These are phyloP conservation scores for Jimgerdemannia flammicorona DNA, from an alignment of 192 early-diverging fungal species.

Conservation along the genomic window DNA sequence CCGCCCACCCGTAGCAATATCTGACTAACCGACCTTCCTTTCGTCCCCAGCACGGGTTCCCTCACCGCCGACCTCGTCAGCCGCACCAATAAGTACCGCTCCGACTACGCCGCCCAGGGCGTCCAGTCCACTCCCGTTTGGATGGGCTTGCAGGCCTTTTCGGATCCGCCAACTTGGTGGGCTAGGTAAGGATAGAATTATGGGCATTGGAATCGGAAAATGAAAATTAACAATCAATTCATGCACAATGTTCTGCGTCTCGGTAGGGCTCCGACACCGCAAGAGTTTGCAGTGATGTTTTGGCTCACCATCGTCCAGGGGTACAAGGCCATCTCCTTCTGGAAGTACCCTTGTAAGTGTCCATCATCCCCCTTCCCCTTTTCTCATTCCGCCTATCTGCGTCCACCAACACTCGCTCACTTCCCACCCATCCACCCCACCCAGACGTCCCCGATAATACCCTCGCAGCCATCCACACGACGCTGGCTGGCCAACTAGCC, in stretches of 20 bases:
- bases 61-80: conserved; percentile 12
- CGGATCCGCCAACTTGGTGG: conserved; percentile 18
- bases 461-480: neutral
- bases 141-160: conserved; percentile 25
- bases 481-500: neutral
- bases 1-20: no score
- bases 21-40: no score
- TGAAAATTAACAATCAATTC: no score
- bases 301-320: conserved; percentile 20
- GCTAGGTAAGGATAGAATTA: neutral
- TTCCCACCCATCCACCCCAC: neutral
- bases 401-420: neutral
- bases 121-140: conserved; percentile 7
- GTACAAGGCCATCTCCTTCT: conserved; percentile 11
- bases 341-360: conserved; percentile 7
- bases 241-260: neutral
- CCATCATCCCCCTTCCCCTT: no score
- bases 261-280: conserved; percentile 7
- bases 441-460: neutral
- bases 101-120: conserved; percentile 10
- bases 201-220: no score
- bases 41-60: conserved; percentile 1
- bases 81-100: conserved; percentile 9
- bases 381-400: neutral
- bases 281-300: conserved; percentile 15